Evolutionary conservation across 768 basidiomycete species (phyloP), one percentile per base, ranked within the genome.

Genomic region (Lentinus tigrinus): DNA sequence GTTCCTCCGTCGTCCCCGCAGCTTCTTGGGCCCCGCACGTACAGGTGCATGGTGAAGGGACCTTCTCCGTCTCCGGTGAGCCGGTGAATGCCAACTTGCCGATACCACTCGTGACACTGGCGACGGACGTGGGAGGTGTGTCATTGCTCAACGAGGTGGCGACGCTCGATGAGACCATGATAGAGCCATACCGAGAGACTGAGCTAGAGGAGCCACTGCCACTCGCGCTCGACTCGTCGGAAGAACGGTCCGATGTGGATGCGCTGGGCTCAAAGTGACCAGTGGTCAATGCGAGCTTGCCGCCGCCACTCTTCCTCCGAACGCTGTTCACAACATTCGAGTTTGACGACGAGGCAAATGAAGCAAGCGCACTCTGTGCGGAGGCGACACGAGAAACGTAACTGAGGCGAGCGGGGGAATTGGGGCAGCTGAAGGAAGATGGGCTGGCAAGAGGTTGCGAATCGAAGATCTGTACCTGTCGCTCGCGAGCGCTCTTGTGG

Each of bases 401-500:
- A 26, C 50, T 57, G 24, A 70, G 55, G 14, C 66, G 65, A 5
- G 49, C 52, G 21, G 63, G 58, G 27, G 61, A 47, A 28, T 58
- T 60, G 17, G 67, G 66, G 43, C 72, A 70, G 50, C 69, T 59
- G 53, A 69, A 69, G 23, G 71, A 69, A 4, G 76, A 73, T 11
- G 80, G 80, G 65, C 87, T 90, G 4, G 85, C 73, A 24, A 93
- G 70, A 28, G 91, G 91, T 68, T 93, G 91, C 3, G 91, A 93
- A 67, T 89, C 81, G 65, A 91, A 89, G 36, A 92, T 93, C 65
- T 91, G 87, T 42, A 92, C 90, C 57, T 88, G 85, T 23, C 83
- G 81, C 60, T 82, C 79, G 13, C 81, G 70, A 57, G 48, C 77
- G 67, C 58, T 47, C 23, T 80, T 81, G 42, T 77, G 78, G 47